Evolutionary conservation across 768 basidiomycete genomes (phyloP).

Genomic region (Hortiboletus flavorubellus): DNA sequence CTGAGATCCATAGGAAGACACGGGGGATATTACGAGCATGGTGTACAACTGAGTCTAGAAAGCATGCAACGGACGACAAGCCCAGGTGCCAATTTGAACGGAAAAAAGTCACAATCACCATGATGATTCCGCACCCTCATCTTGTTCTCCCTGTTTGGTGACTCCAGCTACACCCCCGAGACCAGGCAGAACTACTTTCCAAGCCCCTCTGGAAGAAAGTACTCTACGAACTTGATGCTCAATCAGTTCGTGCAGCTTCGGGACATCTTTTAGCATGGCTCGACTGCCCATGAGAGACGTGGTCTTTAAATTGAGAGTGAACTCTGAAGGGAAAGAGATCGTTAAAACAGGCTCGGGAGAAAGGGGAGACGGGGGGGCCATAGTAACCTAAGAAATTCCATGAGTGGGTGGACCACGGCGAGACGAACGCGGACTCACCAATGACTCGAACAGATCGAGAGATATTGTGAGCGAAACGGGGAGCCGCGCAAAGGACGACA

Average conservation of each 20-base stretch:
- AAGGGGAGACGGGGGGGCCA: conserved; percentile 57
- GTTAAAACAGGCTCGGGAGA: conserved; percentile 59
- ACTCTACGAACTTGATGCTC: conserved; percentile 74
- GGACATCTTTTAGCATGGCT: conserved; percentile 96
- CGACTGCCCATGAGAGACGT: conserved; percentile 93
- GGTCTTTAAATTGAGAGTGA: conserved; percentile 81
- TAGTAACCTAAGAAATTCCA: conserved; percentile 44
- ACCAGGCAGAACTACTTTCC: conserved; percentile 68
- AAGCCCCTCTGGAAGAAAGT: conserved; percentile 55
- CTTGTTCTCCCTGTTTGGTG: conserved; percentile 29
- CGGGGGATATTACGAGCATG: neutral
- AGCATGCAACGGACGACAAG: neutral
- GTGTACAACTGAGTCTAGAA: conserved; percentile 8
- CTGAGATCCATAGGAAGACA: neutral
- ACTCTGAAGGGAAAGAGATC: conserved; percentile 78
- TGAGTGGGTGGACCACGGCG: neutral
- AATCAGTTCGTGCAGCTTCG: conserved; percentile 95
- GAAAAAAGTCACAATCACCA: neutral
- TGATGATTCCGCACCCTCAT: neutral
- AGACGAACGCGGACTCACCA: conserved; percentile 39
- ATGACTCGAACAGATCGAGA: conserved; percentile 68
- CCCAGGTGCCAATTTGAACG: neutral
- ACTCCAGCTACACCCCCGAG: conserved; percentile 37
- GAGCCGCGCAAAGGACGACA: conserved; percentile 75
- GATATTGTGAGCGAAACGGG: conserved; percentile 81